A percentile compares a stretch with the other conserved stretches of the same genome.
phyloP scores from a whole-genome alignment of 2,329 filamentous ascomycete genomes.

The Colletotrichum sp. region DNA sequence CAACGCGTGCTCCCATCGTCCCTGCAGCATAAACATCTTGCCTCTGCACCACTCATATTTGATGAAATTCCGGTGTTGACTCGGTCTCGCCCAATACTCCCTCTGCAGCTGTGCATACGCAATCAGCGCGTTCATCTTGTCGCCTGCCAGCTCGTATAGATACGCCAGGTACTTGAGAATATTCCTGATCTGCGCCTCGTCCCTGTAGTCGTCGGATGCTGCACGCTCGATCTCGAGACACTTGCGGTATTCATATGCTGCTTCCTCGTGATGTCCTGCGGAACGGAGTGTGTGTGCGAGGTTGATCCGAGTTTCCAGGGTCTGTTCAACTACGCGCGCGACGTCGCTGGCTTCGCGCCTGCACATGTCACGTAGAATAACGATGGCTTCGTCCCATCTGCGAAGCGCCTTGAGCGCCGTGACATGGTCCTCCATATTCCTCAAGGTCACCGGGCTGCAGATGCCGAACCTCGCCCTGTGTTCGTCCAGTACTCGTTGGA shows the following conservation, averaged over 20 bases:
- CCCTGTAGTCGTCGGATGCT: conserved; percentile 3
- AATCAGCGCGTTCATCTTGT: conserved; percentile 11
- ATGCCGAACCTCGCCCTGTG: conserved; percentile 11
- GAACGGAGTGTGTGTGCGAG: conserved; percentile 18
- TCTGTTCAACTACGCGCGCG: conserved; percentile 8
- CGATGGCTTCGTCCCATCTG: conserved; percentile 17
- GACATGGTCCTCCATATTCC: conserved; percentile 21
- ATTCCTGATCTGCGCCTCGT: conserved; percentile 18
- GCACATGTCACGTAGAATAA: conserved; percentile 20
- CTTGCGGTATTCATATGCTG: conserved; percentile 22
- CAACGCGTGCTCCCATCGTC: conserved; percentile 17
- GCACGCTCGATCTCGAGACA: conserved; percentile 19
- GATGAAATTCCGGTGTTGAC: conserved; percentile 12
- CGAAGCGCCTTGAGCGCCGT: conserved; percentile 13
- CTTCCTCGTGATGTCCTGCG: conserved; percentile 14
- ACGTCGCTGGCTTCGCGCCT: conserved; percentile 14
- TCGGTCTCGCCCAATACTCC: conserved; percentile 13
- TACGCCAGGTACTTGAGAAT: conserved; percentile 21
- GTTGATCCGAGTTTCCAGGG: conserved; percentile 11
- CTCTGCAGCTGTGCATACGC: conserved; percentile 21
- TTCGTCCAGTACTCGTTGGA: conserved; percentile 19
- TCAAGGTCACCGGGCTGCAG: conserved; percentile 12
- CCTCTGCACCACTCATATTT: conserved; percentile 19
- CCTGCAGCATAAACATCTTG: conserved; percentile 22
- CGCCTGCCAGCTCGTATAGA: conserved; percentile 14